Base-by-base conservation (phyloP, 1,284 basidiomycete genomes). In the Ganoderma lingzhi region DNA sequence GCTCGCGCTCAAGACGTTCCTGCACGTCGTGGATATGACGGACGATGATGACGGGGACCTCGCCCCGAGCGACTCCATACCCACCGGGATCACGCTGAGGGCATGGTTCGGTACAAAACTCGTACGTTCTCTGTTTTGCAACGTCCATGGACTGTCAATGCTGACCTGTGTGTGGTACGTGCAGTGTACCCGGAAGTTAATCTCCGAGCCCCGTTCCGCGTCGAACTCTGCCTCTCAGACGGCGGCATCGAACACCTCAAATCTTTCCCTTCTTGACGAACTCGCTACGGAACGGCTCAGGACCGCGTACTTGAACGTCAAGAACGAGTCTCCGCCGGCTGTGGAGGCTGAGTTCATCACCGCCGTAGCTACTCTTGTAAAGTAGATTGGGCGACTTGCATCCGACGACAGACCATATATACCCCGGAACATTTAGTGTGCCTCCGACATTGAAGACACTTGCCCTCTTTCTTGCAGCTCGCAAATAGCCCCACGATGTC, bases 81-180 rank as follows among this genome's bases (percentile, higher is more conserved):
- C 88, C 2, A 82, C 82, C 9, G 89, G 88, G 6, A 86, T 91
- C 45, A 85, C 86, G 17, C 82, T 92, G 41, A 83, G 94, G 28
- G 92, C 94, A 6, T 98, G 95, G 93, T 92, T 92, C 80, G 96
- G 95, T 5, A 86, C 96, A 35, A 96, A 96, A 79, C 83, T 94
- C 69, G 95, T 96, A 75, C 63, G 92, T 71, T 17, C 30, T 85
- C 35, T 5, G 23, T 5, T 44, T 60, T 32, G 51, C 37, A 42
- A 59, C 45, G 8, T 37, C 1, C 41, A 35, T 23, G 32, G 39
- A 65, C 63, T 60, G 1, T 41, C 53, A 4, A 30, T 64, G 35
- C 35, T 61, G 9, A 61, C 39, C 35, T 59, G 23, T 23, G 23
- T 23, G 45, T 15, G n/a, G 45, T n/a, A 3, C n/a, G 23, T 19